These are phyloP conservation scores for Talaromyces sp. DNA, from an alignment of 2,329 filamentous ascomycete species.

Conservation along the genomic window DNA sequence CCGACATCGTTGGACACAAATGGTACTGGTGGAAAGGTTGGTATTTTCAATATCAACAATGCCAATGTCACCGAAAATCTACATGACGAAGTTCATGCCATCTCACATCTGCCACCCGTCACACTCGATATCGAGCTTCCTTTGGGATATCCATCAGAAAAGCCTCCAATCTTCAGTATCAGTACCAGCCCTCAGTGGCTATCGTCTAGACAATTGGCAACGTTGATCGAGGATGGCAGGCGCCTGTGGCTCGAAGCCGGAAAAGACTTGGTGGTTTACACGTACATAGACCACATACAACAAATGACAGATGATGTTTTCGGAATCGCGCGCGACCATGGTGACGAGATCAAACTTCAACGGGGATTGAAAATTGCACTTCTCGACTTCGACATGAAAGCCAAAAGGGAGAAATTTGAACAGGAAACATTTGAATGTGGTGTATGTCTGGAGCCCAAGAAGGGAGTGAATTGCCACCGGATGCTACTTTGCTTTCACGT, in stretches of 20 bases:
- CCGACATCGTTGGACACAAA: conserved; percentile 39
- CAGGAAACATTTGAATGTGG: conserved; percentile 82
- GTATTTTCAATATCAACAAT: conserved; percentile 3
- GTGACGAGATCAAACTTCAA: conserved; percentile 47
- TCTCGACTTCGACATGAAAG: conserved; percentile 72
- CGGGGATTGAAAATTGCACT: conserved; percentile 62
- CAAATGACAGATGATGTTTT: conserved; percentile 56
- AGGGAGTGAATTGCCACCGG: conserved; percentile 73
- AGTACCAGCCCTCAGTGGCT: conserved; percentile 53
- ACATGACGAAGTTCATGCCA: conserved; percentile 39
- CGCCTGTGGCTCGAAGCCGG: conserved; percentile 60
- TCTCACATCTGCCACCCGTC: conserved; percentile 57
- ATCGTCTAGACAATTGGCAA: conserved; percentile 41
- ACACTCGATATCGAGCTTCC: conserved; percentile 52
- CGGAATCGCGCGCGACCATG: conserved; percentile 41
- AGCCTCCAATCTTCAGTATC: conserved; percentile 50
- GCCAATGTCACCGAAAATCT: conserved; percentile 20
- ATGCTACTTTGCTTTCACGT: conserved; percentile 84
- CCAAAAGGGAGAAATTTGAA: conserved; percentile 71
- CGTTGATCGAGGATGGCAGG: conserved; percentile 46
- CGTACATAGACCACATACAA: conserved; percentile 59
- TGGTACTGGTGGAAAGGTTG: conserved; percentile 25
- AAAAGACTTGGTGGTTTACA: conserved; percentile 54
- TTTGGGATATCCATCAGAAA: conserved; percentile 52
- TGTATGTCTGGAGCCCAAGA: conserved; percentile 88